Percentiles rank a stretch among this genome's conserved stretches.
Evolutionary conservation across 2,329 filamentous ascomycete genomes (phyloP).

Genomic region (Fusarium tupiense): DNA sequence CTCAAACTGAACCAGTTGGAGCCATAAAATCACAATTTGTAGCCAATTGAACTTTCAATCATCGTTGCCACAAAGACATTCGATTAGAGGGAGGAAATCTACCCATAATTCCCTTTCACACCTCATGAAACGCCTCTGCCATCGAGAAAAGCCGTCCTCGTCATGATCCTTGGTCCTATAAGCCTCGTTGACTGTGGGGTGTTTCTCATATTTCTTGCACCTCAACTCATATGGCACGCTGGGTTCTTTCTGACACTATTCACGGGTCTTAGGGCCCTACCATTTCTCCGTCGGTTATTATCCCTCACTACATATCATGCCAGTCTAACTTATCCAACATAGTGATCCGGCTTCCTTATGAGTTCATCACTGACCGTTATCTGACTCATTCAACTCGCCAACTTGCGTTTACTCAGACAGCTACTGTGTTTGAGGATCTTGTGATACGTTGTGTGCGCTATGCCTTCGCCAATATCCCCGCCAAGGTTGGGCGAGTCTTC

Average conservation of each 20-base stretch:
- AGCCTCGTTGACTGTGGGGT: slow-evolving; percentile 79
- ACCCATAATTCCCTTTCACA: background rate
- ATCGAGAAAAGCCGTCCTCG: slow-evolving; percentile 26
- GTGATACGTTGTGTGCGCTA: slow-evolving; percentile 82
- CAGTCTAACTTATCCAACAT: slow-evolving; percentile 19
- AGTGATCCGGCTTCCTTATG: slow-evolving; percentile 46
- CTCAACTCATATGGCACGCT: slow-evolving; percentile 75
- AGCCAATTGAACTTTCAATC: background rate
- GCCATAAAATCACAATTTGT: background rate
- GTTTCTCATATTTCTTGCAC: slow-evolving; percentile 76
- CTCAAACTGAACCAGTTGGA: slow-evolving; percentile 6
- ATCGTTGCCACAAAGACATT: background rate
- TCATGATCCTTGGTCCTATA: slow-evolving; percentile 78
- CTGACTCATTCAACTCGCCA: slow-evolving; percentile 43
- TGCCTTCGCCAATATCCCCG: slow-evolving; percentile 77
- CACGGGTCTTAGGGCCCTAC: slow-evolving; percentile 70
- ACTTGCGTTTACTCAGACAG: slow-evolving; percentile 72
- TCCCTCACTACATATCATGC: background rate
- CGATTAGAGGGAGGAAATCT: background rate
- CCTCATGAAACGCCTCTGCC: slow-evolving; percentile 14
- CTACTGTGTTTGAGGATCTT: slow-evolving; percentile 80
- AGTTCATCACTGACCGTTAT: slow-evolving; percentile 47
- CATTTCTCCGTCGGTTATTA: slow-evolving; percentile 70
- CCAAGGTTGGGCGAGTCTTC: slow-evolving; percentile 77
- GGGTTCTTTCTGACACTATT: slow-evolving; percentile 67